Conservation (phyloP, 768 basidiomycete species). For the Cystofilobasidium bisporidii region DNA sequence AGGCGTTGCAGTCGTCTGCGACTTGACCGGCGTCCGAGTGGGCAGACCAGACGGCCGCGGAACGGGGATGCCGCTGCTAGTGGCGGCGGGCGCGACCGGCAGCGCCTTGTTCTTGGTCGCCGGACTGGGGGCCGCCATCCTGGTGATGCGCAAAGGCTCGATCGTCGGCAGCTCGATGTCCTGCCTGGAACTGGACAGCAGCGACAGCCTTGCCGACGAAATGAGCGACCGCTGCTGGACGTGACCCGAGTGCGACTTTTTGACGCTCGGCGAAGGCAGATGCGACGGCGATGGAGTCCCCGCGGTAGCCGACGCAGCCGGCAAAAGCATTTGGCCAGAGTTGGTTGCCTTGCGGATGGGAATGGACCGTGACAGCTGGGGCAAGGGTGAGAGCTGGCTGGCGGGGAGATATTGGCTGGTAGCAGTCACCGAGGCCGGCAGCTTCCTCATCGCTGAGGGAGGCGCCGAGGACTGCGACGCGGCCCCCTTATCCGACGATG, state of each 20-base stretch:
- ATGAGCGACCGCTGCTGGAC: neutral
- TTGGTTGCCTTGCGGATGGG: neutral
- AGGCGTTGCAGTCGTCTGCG: no score
- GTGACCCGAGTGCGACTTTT: neutral
- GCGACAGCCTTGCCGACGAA: neutral
- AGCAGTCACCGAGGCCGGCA: neutral
- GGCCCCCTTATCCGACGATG: neutral
- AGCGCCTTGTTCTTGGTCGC: neutral
- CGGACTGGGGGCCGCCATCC: neutral
- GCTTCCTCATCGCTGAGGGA: neutral
- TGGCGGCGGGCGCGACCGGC: neutral
- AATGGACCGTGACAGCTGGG: neutral
- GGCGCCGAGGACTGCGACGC: neutral
- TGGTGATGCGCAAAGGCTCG: neutral
- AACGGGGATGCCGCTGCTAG: neutral
- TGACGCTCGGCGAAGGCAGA: neutral
- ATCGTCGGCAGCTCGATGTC: neutral
- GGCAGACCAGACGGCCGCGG: neutral
- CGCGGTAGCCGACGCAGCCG: neutral
- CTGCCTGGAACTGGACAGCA: neutral
- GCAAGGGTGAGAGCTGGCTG: neutral
- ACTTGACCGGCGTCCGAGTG: neutral
- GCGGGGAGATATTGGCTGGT: no score
- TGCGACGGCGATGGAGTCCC: neutral
- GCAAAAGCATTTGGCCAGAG: neutral